These are phyloP conservation scores for Lagenaria siceraria DNA, from an alignment of 306 rosid species.

Conservation along the genomic window DNA sequence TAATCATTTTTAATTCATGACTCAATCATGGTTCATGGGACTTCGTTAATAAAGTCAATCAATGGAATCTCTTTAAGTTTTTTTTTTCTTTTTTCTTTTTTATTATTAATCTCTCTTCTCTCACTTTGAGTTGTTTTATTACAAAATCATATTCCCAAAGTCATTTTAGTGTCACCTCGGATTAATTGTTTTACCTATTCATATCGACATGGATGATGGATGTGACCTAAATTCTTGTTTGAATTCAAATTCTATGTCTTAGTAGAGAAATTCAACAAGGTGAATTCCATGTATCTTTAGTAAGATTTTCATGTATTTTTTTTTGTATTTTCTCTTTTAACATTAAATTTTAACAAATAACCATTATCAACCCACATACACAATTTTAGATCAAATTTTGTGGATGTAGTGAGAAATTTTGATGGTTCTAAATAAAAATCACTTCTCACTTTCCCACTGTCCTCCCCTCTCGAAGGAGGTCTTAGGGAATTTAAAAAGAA, in stretches of 20 bases:
- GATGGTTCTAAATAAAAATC: too few species aligned
- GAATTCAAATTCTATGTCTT: background rate
- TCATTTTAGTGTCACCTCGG: background rate
- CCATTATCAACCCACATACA: background rate
- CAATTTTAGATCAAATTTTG: background rate
- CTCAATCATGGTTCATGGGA: background rate
- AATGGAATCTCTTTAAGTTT: background rate
- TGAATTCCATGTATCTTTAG: background rate
- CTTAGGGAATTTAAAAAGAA: background rate
- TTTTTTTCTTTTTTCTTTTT: background rate
- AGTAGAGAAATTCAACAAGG: background rate
- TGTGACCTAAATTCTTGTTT: background rate
- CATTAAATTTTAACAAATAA: background rate
- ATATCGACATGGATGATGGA: background rate
- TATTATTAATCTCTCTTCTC: background rate
- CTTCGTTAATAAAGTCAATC: background rate
- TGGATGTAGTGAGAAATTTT: background rate
- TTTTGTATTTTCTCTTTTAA: background rate
- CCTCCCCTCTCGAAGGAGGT: background rate
- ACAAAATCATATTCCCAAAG: background rate
- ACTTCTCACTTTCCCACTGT: background rate
- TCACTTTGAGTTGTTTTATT: background rate
- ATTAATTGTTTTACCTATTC: background rate
- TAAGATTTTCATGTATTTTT: background rate
- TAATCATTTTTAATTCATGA: constrained; percentile 1